These are phyloP conservation scores for Ustilago lituana DNA, from an alignment of 1,284 basidiomycete species.

Conservation along the genomic window DNA sequence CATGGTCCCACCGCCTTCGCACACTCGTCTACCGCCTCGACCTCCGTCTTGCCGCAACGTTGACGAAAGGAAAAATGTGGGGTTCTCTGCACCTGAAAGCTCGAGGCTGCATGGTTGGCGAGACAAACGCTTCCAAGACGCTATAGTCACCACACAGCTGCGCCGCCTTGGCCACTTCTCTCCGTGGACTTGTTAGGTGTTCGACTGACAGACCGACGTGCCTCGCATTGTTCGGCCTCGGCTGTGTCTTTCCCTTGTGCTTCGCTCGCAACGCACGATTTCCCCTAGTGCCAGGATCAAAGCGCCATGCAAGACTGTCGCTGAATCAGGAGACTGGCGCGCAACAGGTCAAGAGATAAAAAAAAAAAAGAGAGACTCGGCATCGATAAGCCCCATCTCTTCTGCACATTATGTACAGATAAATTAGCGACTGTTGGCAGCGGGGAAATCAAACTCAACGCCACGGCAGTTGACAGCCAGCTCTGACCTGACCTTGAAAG, in stretches of 20 bases:
- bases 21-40: constrained; percentile 3
- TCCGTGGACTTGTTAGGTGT: background rate
- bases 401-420: background rate
- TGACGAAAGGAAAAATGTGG: constrained; percentile 7
- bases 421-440: too few relatives aligned
- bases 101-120: background rate
- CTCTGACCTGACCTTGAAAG: too few relatives aligned
- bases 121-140: background rate
- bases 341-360: too few relatives aligned
- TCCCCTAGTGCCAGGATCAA: background rate
- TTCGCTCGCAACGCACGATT: background rate
- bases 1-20: background rate
- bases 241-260: background rate
- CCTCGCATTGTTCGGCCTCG: constrained; percentile 5
- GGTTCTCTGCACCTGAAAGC: constrained; percentile 10
- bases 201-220: constrained; percentile 2
- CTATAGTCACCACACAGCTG: background rate
- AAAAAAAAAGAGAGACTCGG: background rate
- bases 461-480: background rate
- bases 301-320: background rate
- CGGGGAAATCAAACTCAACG: constrained; percentile 17
- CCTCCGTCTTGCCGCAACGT: background rate
- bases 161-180: background rate
- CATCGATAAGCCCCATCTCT: constrained; percentile 13
- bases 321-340: too few relatives aligned